Percentiles rank a stretch among this genome's conserved stretches.
phyloP scores from a whole-genome alignment of 495 filamentous ascomycete species.

The Neurospora tetrasperma region DNA sequence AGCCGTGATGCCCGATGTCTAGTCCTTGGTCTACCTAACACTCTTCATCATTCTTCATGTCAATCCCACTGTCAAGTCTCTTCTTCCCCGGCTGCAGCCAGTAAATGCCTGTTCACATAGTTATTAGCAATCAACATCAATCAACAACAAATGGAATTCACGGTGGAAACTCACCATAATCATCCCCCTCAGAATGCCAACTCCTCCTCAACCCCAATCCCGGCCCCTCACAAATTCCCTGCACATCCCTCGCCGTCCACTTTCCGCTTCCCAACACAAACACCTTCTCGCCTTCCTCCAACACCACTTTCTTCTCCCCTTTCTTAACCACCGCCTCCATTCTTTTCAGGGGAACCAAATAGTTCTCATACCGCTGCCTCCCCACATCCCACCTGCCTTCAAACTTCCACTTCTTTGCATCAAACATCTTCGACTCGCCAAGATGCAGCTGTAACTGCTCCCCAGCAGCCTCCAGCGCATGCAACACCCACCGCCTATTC shows the following conservation, averaged over 20 bases:
- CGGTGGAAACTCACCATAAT: constrained; percentile 2
- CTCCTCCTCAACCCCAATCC: constrained; percentile 2
- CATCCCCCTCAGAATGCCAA: constrained; percentile 4
- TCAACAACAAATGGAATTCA: too few species aligned
- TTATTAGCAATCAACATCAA: too few species aligned
- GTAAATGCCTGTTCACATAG: background rate
- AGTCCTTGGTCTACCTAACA: background rate
- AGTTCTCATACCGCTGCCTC: constrained; percentile 6
- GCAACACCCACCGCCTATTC: constrained; percentile 6
- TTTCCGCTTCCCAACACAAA: constrained; percentile 7
- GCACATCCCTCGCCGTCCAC: constrained; percentile 5
- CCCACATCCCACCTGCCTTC: constrained; percentile 5
- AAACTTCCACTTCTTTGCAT: constrained; percentile 5
- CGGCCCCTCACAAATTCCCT: background rate
- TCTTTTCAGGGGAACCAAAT: background rate
- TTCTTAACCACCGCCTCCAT: background rate
- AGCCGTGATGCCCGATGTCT: background rate
- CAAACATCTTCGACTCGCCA: background rate
- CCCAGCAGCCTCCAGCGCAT: constrained; percentile 5
- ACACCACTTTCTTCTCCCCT: background rate
- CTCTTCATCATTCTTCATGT: background rate
- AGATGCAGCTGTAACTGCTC: background rate
- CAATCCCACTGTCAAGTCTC: constrained; percentile 7
- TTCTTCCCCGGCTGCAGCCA: constrained; percentile 6
- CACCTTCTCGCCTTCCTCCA: constrained; percentile 6